Evolutionary conservation across 805 yeast species (phyloP), one percentile per base, ranked within the genome.

Genomic region (Ogataea paraovalis): DNA sequence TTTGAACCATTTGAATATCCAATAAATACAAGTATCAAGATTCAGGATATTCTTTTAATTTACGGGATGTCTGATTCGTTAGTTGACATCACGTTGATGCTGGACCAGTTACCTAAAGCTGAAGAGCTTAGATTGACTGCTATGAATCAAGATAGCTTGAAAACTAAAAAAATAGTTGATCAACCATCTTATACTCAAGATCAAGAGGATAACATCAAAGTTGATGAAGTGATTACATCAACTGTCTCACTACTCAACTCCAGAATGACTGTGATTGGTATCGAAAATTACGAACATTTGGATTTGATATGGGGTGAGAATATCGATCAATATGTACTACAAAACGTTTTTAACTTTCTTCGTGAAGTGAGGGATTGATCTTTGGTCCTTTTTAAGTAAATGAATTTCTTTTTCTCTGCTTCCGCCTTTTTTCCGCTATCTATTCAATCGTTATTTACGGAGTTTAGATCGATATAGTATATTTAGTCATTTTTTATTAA

Each of bases 261-360:
- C 19, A 49, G 47, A 19, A 43, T 60, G 28, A 48, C 53, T 6
- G 54, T 66, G 13, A 71, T 79, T 23, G 83, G 86, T 1, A 80
- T 92, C 0, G 74, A 71, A 1, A 71, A 71, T 19, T 87, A 91
- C 62, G 99, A 92, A 67, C 99, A 92, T 67, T 69, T 92, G 51
- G 99, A 94, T 62, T 76, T 92, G 52, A 70, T 92, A 12, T 92
- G 99, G 99, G 97, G 97, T n/a, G 69, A 75, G 22, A 78, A 82
- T 45, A 85, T 85, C 3, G 78, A 72, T 25, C 53, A 59, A 3
- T 59, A 71, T 45, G 83, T 81, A 3, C 68, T 76, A 41, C 61
- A 68, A 6, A 70, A 72, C 47, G 71, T 78, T 6, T 48, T 70
- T 3, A 61, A 65, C 8, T 62, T 34, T 16, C 38, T 18, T 18